A percentile compares a stretch with the other conserved stretches of the same genome.
These are phyloP conservation scores for Pulveroboletus sp. DNA, from an alignment of 768 basidiomycete genomes.

Conservation along the genomic window DNA sequence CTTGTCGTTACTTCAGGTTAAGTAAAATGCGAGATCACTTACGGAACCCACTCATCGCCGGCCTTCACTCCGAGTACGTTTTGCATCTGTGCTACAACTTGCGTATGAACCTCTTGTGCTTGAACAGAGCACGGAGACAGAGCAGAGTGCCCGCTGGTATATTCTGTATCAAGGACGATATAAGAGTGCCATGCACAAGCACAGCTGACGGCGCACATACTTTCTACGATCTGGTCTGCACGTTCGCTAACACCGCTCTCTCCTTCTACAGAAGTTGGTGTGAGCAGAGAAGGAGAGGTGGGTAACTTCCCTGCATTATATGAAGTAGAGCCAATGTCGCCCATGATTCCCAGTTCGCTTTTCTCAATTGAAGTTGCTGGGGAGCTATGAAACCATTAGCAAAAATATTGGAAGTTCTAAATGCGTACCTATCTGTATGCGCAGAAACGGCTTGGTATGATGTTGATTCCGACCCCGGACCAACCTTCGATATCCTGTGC, in stretches of 20 bases:
- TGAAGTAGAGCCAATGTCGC: not conserved
- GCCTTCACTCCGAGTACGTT: not conserved
- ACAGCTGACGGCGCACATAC: not conserved
- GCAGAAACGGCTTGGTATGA: not conserved
- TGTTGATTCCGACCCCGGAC: not conserved
- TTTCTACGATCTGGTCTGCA: not conserved
- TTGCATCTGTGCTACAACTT: not conserved
- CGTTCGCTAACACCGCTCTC: not conserved
- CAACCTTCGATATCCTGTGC: not conserved
- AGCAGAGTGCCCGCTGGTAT: not conserved
- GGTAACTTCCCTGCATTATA: not conserved
- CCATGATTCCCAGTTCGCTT: too few species aligned
- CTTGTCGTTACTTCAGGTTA: not conserved
- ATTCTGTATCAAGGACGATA: not conserved
- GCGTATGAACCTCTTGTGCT: not conserved
- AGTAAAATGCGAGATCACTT: not conserved
- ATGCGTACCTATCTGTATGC: constrained; percentile 3
- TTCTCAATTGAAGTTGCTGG: not conserved
- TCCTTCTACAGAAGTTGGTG: not conserved
- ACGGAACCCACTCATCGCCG: constrained; percentile 4
- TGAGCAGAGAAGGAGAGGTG: not conserved
- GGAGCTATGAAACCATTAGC: not conserved
- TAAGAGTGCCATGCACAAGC: not conserved
- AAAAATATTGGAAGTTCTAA: not conserved
- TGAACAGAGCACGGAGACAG: not conserved